Base-by-base conservation (phyloP, 2,329 filamentous ascomycete species). In the Fusarium circinatum region DNA sequence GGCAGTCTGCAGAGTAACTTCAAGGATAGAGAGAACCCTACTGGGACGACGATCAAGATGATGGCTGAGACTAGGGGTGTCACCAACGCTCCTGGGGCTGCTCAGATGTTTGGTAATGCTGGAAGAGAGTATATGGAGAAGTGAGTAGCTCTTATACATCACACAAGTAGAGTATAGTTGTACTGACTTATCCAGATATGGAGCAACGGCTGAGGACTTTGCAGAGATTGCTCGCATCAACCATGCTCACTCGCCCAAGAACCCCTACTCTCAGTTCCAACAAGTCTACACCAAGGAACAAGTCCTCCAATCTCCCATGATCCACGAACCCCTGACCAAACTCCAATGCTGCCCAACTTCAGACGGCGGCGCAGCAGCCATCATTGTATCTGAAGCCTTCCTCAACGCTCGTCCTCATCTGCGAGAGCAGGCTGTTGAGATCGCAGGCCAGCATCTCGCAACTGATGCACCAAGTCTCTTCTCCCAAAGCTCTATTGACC, bases 261-360 rank as follows among this genome's bases (percentile, higher is more conserved):
- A 98, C 87, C 96, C 96, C 15, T 99, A 99, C 87, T 96, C 94
- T n/a, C 96, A 98, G 84, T 98, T 99, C 88, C 93, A 92, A 79
- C 90, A 97, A 79, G 94, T 96, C 81, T 98, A 98, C 86, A 93
- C 93, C 1, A 90, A 92, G 45, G 93, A 98, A 38, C 92, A 98
- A 83, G 88, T 98, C 81, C 83, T 94, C 80, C 86, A 92, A 42
- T 85, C 94, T 0, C 87, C 94, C 68, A 93, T 91, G 88, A 94
- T 98, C 83, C 91, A 94, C 84, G 90, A 90, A 74, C 96, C 96
- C 22, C 88, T 98, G 63, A 98, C 96, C 66, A 98, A 98, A 85
- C 91, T 98, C n/a, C 96, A 98, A 85, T 98, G 96, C 89, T 98
- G 96, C 84, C 96, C 96, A 3, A 98, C 96, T 2, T 97, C 94